Percentiles rank a stretch among this genome's conserved stretches.
phyloP scores from a whole-genome alignment of 176 grass and related monocot genomes.

The Cenchrus fungigraminus region DNA sequence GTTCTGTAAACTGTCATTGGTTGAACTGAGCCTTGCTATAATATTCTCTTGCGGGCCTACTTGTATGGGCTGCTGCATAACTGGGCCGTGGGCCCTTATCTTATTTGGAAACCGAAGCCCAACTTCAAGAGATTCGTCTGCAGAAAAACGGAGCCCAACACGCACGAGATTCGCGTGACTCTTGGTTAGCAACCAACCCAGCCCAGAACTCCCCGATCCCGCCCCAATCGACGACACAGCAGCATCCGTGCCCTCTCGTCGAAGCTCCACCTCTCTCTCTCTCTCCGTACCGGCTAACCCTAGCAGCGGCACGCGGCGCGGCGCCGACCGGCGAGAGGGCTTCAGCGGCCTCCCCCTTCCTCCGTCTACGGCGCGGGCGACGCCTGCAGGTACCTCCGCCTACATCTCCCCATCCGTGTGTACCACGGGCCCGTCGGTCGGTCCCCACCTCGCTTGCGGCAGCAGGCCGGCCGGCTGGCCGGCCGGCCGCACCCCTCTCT shows the following conservation, averaged over 20 bases:
- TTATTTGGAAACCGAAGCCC: too few species aligned
- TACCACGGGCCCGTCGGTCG: not conserved
- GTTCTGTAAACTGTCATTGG: too few species aligned
- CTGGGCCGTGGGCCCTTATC: too few species aligned
- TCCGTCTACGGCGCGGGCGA: not conserved
- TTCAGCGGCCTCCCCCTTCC: not conserved
- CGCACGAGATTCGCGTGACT: not conserved
- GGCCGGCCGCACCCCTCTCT: not conserved
- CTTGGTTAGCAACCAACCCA: not conserved
- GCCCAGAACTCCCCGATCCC: constrained; percentile 16
- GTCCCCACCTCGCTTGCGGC: not conserved
- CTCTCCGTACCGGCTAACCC: constrained; percentile 9
- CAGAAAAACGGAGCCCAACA: not conserved
- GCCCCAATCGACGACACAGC: not conserved
- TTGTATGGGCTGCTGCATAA: too few species aligned
- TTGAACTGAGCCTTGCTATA: too few species aligned
- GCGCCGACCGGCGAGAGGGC: not conserved
- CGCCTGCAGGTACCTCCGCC: constrained; percentile 5
- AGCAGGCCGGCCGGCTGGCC: not conserved
- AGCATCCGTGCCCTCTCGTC: not conserved
- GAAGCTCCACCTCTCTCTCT: not conserved
- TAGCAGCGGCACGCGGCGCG: constrained; percentile 27
- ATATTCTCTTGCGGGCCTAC: too few species aligned
- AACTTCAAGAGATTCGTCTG: too few species aligned
- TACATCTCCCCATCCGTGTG: not conserved